A percentile compares a stretch with the other conserved stretches of the same genome.
These are phyloP conservation scores for Coffea canephora DNA, from an alignment of 257 asterid genomes.

Conservation along the genomic window DNA sequence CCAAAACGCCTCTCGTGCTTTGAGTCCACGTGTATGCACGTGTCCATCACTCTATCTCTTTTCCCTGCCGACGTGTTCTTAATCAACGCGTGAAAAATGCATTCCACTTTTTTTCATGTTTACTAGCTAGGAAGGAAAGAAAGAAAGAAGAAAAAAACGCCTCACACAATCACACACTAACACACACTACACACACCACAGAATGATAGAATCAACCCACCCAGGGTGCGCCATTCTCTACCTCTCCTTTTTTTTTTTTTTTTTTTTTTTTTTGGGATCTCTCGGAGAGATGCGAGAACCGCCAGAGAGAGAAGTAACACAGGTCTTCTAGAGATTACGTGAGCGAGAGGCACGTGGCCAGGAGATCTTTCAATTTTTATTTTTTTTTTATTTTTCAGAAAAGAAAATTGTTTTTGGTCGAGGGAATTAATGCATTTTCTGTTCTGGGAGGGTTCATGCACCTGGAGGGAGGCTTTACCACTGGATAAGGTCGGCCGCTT, in stretches of 20 bases:
- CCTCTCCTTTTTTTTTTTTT: background rate
- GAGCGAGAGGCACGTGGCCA: constrained; percentile 17
- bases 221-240: too few species aligned
- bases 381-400: background rate
- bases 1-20: constrained; percentile 9
- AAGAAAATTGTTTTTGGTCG: background rate
- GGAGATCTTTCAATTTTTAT: background rate
- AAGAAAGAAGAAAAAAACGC: too few species aligned
- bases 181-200: background rate
- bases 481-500: constrained; percentile 54
- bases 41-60: constrained; percentile 23
- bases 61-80: constrained; percentile 26
- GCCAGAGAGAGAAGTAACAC: background rate
- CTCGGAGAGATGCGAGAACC: too few species aligned
- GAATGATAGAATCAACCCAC: too few species aligned
- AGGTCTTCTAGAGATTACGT: constrained; percentile 21
- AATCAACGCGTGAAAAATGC: constrained; percentile 21
- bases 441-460: constrained; percentile 36
- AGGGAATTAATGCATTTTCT: background rate
- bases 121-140: too few species aligned
- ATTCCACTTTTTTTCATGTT: background rate
- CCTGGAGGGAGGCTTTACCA: constrained; percentile 23
- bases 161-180: background rate
- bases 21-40: constrained; percentile 47
- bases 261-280: background rate